Base-by-base conservation (phyloP, 177 flowering plant genomes). In the Tripterygium wilfordii region DNA sequence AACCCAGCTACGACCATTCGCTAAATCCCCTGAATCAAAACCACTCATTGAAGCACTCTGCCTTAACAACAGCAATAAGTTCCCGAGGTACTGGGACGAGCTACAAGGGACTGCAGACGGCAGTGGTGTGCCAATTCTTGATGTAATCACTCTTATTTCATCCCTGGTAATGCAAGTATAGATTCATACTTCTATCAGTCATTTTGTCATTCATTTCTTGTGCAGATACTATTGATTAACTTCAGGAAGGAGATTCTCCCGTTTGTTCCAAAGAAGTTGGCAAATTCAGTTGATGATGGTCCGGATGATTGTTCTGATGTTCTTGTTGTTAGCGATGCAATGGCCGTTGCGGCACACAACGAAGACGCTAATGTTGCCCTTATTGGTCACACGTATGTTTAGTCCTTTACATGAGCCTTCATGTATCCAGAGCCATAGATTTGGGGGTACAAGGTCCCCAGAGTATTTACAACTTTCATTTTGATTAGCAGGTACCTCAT, bases 171-270 rank as follows among this genome's bases (percentile, higher is more conserved):
- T 18, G 13, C 28, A 22, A 13, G 10, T 41, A 20, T 20, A 2
- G 9, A 20, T 19, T 38, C 22, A 19, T n/a, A n/a, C n/a, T 19
- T 10, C 2, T 20, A 7, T 1, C 5, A 5, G 14, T 41, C 4
- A 41, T 7, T 10, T 10, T 25, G 26, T 46, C 2, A 29, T 36
- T 24, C 6, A 2, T 36, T 19, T 56, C 28, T 21, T 31, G 9
- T 74, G 62, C 82, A 88, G 94, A 64, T 85, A 56, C 61, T 75
- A 53, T 57, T 80, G 37, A 57, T 85, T 37, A 88, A 85, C 68
- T 88, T 85, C 61, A 74, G 96, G 72, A 88, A 85, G 62, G 96
- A 88, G 64, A 79, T 83, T 36, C 76, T 85, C 25, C 86, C 94
- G 8, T 85, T 85, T 42, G 15, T 88, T 32, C 60, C 81, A 8